These are phyloP conservation scores for Erysimum pusillum DNA, from an alignment of 441 rosid genomes.

Conservation along the genomic window DNA sequence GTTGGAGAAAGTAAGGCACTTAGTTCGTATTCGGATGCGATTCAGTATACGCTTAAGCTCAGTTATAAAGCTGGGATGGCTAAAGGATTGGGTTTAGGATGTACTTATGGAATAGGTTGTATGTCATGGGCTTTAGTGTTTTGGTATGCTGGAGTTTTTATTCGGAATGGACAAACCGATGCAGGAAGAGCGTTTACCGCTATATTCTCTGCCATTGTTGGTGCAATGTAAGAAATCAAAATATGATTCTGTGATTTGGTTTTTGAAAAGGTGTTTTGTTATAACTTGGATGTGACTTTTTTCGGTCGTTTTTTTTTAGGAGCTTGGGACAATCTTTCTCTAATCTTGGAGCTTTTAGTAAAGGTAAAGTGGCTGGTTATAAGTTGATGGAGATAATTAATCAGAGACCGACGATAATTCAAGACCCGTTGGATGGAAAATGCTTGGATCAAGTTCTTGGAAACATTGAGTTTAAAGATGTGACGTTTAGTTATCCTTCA, in stretches of 20 bases:
- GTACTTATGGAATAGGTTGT: constrained; percentile 98
- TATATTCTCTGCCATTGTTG: constrained; percentile 98
- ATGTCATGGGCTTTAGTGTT: constrained; percentile 99
- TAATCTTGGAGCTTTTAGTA: constrained; percentile 97
- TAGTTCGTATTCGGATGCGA: constrained; percentile 88
- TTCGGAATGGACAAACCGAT: constrained; percentile 89
- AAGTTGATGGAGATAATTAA: constrained; percentile 94
- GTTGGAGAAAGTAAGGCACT: constrained; percentile 98
- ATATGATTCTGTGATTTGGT: neutral
- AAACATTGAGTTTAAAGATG: constrained; percentile 91
- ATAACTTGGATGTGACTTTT: constrained; percentile 5
- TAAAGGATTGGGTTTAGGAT: constrained; percentile 97
- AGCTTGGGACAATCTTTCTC: constrained; percentile 99
- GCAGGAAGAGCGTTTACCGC: constrained; percentile 99
- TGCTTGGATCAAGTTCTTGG: constrained; percentile 83
- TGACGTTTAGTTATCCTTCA: constrained; percentile 94
- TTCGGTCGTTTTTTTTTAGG: constrained; percentile 60
- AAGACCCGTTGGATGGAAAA: constrained; percentile 75
- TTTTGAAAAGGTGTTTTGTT: neutral
- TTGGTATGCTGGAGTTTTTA: constrained; percentile 99
- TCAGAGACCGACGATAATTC: constrained; percentile 86
- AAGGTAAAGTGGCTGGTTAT: constrained; percentile 96
- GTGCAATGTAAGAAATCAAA: constrained; percentile 83
- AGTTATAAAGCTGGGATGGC: constrained; percentile 99
- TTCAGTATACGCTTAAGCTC: constrained; percentile 92